phyloP scores from a whole-genome alignment of 176 grass and related monocot species.

The Carex cristatella region DNA sequence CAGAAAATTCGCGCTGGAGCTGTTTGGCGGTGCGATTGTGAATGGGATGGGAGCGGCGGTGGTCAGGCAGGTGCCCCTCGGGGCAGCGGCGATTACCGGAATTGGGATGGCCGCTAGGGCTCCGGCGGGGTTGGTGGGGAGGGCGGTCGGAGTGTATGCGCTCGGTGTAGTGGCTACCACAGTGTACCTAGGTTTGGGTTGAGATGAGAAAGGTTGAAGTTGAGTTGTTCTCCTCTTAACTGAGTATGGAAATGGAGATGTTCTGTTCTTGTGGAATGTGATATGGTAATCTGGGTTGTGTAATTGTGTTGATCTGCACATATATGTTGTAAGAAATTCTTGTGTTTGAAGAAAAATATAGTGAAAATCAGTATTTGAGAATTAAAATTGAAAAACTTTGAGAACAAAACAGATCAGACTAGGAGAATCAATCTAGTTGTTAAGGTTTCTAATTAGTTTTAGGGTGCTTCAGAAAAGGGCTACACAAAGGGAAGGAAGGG shows the following conservation, averaged over 20 bases:
- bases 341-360: too few relatives aligned
- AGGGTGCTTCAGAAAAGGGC: too few relatives aligned
- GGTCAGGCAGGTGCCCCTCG: conserved; percentile 34
- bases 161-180: conserved; percentile 46
- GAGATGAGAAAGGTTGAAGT: background rate
- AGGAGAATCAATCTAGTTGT: too few relatives aligned
- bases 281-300: background rate
- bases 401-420: too few relatives aligned
- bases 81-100: conserved; percentile 44
- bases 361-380: too few relatives aligned
- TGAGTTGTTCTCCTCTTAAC: background rate
- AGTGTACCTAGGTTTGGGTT: conserved; percentile 64
- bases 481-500: too few relatives aligned
- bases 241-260: conserved; percentile 7
- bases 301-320: background rate
- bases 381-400: too few relatives aligned
- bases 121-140: conserved; percentile 34
- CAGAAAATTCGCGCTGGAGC: conserved; percentile 35
- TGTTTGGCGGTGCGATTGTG: conserved; percentile 51
- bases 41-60: conserved; percentile 39
- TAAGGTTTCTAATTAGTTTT: too few relatives aligned
- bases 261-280: background rate
- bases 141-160: conserved; percentile 45
- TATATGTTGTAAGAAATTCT: background rate
- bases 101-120: conserved; percentile 32